Conservation (phyloP, 495 filamentous ascomycete genomes). For the Penicillium paradoxum region DNA sequence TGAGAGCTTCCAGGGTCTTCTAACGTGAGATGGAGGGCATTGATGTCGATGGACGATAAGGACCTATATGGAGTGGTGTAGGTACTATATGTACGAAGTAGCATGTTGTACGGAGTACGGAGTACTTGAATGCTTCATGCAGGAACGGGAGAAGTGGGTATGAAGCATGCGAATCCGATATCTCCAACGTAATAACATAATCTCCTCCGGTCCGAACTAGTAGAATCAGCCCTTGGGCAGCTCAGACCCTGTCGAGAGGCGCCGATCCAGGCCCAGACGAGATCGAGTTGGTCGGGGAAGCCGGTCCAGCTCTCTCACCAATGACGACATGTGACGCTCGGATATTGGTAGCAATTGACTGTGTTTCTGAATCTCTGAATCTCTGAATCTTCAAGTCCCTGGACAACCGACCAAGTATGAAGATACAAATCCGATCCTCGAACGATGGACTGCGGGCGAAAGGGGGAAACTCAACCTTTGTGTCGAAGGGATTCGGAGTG, state of each 20-base stretch:
- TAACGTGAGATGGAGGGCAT: no score
- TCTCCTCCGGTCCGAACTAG: conserved; percentile 2
- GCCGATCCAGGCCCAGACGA: conserved; percentile 17
- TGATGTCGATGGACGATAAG: no score
- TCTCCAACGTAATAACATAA: neutral
- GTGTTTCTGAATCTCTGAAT: no score
- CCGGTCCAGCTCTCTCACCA: conserved; percentile 3
- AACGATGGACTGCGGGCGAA: no score
- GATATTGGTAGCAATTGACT: no score
- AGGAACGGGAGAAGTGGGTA: neutral
- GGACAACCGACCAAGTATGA: no score
- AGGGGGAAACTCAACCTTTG: no score
- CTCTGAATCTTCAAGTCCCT: no score
- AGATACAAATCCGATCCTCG: no score
- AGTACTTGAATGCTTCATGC: neutral
- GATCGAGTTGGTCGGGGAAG: conserved; percentile 16
- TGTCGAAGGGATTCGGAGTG: neutral
- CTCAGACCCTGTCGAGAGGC: neutral
- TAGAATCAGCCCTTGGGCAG: neutral
- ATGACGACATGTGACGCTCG: neutral
- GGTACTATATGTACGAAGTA: neutral
- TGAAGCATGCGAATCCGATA: neutral
- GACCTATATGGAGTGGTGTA: no score
- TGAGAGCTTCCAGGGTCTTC: conserved; percentile 1
- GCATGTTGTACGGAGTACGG: neutral